Conservation (phyloP, 1,139 yeast genomes). For the Yamadazyma epiphylla region DNA sequence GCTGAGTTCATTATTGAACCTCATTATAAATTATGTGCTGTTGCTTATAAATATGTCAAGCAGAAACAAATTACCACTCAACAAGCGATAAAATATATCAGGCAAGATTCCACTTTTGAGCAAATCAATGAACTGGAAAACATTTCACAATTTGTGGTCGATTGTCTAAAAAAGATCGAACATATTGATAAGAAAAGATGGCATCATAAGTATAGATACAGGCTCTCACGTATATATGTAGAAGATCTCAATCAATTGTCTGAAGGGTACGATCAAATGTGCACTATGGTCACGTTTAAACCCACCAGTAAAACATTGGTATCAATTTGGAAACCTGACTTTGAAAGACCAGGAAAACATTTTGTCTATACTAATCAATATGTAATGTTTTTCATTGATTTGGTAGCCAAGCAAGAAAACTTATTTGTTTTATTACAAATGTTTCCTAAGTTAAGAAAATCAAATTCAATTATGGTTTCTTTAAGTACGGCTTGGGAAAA, state of each 20-base stretch:
- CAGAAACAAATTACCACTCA: slow-evolving; percentile 24
- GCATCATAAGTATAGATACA: slow-evolving; percentile 84
- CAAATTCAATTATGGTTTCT: slow-evolving; percentile 69
- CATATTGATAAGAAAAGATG: slow-evolving; percentile 76
- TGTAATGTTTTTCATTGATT: slow-evolving; percentile 56
- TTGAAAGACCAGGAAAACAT: slow-evolving; percentile 91
- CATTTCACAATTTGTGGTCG: slow-evolving; percentile 16
- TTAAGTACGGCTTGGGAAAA: slow-evolving; percentile 67
- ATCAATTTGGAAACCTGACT: slow-evolving; percentile 90
- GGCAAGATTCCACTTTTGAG: slow-evolving; percentile 21
- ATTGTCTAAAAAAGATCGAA: slow-evolving; percentile 34
- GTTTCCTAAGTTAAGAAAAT: slow-evolving; percentile 68
- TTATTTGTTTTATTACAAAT: slow-evolving; percentile 55
- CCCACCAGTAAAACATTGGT: slow-evolving; percentile 70
- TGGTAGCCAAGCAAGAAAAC: slow-evolving; percentile 55
- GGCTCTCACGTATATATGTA: slow-evolving; percentile 62
- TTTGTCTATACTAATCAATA: slow-evolving; percentile 75
- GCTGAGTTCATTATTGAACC: slow-evolving; percentile 61
- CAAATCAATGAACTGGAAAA: background rate
- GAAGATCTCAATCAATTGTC: slow-evolving; percentile 50
- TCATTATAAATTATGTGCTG: slow-evolving; percentile 60
- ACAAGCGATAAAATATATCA: slow-evolving; percentile 37
- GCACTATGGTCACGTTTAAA: slow-evolving; percentile 59
- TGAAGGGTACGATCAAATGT: slow-evolving; percentile 64
- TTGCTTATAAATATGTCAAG: slow-evolving; percentile 55